Evolutionary conservation across 305 asterid genomes (phyloP).

Genomic region (Fraxinus sp.): DNA sequence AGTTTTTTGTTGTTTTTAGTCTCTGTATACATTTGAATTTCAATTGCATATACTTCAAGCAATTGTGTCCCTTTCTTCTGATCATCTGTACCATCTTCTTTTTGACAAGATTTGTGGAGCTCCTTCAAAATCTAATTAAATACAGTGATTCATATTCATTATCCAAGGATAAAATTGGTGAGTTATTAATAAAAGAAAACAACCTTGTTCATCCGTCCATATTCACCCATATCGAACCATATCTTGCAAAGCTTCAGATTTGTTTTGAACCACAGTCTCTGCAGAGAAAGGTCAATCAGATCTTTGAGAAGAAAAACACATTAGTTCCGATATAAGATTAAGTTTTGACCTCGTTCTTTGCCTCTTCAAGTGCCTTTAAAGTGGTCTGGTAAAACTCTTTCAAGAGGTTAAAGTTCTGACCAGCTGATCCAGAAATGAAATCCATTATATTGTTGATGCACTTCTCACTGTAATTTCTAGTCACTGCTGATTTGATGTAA

Average conservation of each 20-base stretch:
- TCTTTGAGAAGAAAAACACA: slow-evolving; percentile 8
- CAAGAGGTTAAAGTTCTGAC: slow-evolving; percentile 82
- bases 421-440: slow-evolving; percentile 87
- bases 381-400: slow-evolving; percentile 94
- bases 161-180: slow-evolving; percentile 9
- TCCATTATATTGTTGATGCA: slow-evolving; percentile 95
- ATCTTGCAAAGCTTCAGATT: slow-evolving; percentile 92
- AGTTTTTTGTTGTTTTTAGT: slow-evolving; percentile 93
- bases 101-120: slow-evolving; percentile 91
- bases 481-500: slow-evolving; percentile 88
- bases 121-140: slow-evolving; percentile 80
- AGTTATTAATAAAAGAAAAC: neutral
- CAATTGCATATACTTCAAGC: slow-evolving; percentile 95
- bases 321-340: slow-evolving; percentile 8
- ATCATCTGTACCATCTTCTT: slow-evolving; percentile 95
- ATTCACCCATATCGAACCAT: slow-evolving; percentile 93
- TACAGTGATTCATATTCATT: slow-evolving; percentile 22
- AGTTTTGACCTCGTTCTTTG: slow-evolving; percentile 80
- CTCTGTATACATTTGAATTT: slow-evolving; percentile 95
- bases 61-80: slow-evolving; percentile 96
- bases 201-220: slow-evolving; percentile 87
- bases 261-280: slow-evolving; percentile 98
- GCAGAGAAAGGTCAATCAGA: slow-evolving; percentile 28
- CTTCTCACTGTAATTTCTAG: slow-evolving; percentile 94
- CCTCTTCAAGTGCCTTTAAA: slow-evolving; percentile 90